Conservation (phyloP, 768 basidiomycete genomes). For the Phanerochaete carnosa region DNA sequence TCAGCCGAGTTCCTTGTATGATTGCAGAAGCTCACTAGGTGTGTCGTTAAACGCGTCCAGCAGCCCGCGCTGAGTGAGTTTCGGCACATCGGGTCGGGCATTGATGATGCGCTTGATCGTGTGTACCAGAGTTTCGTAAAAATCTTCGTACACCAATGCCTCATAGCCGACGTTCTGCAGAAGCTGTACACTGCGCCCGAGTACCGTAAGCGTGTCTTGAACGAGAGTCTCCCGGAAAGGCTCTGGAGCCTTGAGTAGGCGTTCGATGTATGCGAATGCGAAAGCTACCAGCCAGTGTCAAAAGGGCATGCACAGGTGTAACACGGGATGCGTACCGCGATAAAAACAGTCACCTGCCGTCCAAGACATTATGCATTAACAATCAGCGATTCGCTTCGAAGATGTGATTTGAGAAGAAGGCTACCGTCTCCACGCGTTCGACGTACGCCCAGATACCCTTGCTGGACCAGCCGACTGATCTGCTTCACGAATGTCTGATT, state of each 20-base stretch:
- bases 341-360: slow-evolving; percentile 84
- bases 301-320: neutral
- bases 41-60: slow-evolving; percentile 52
- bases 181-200: slow-evolving; percentile 44
- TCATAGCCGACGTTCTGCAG: slow-evolving; percentile 64
- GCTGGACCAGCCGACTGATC: slow-evolving; percentile 62
- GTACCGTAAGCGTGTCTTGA: slow-evolving; percentile 44
- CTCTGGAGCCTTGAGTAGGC: slow-evolving; percentile 51
- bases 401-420: neutral
- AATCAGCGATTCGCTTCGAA: neutral
- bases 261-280: slow-evolving; percentile 77
- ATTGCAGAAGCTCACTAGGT: slow-evolving; percentile 36
- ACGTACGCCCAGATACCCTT: slow-evolving; percentile 67
- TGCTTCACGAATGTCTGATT: slow-evolving; percentile 63
- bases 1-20: neutral
- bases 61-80: slow-evolving; percentile 36
- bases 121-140: slow-evolving; percentile 56
- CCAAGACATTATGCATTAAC: neutral
- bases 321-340: slow-evolving; percentile 51
- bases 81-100: slow-evolving; percentile 31
- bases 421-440: slow-evolving; percentile 66
- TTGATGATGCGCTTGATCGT: slow-evolving; percentile 41
- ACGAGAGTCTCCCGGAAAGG: slow-evolving; percentile 37
- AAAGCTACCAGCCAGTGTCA: slow-evolving; percentile 48
- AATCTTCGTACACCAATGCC: slow-evolving; percentile 67